phyloP scores from a whole-genome alignment of 306 rosid genomes.

The Prunus dulcis region DNA sequence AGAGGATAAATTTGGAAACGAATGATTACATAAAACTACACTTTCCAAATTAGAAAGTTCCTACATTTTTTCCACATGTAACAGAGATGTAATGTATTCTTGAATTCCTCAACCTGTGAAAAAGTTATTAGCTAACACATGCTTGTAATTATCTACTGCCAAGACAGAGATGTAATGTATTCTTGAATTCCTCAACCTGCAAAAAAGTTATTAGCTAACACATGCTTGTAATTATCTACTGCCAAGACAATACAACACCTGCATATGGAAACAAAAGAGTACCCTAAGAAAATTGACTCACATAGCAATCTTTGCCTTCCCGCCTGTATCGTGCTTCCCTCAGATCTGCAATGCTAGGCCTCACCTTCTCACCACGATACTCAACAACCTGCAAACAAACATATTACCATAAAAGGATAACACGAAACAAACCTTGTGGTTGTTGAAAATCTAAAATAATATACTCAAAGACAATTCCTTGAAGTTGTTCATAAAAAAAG shows the following conservation, averaged over 20 bases:
- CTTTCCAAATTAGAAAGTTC: neutral
- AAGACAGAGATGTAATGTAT: neutral
- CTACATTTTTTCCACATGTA: neutral
- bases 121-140: neutral
- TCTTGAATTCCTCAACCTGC: too few species aligned
- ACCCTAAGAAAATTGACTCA: conserved; percentile 37
- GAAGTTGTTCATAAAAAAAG: neutral
- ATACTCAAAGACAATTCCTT: neutral
- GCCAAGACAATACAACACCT: conserved; percentile 1
- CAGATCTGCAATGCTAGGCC: conserved; percentile 82
- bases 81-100: neutral
- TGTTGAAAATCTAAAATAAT: neutral
- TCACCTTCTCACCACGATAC: conserved; percentile 87
- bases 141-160: neutral
- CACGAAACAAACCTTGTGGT: neutral
- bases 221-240: neutral
- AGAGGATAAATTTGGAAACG: neutral
- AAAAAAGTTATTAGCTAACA: neutral
- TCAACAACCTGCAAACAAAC: conserved; percentile 68
- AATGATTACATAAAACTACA: neutral
- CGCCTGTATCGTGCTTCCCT: conserved; percentile 73
- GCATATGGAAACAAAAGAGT: conserved; percentile 1
- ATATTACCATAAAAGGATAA: conserved; percentile 2
- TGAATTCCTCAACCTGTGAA: neutral
- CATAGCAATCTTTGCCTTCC: conserved; percentile 94